Base-by-base conservation (phyloP, 2,329 filamentous ascomycete genomes). In the Phyllosticta citrichinensis region DNA sequence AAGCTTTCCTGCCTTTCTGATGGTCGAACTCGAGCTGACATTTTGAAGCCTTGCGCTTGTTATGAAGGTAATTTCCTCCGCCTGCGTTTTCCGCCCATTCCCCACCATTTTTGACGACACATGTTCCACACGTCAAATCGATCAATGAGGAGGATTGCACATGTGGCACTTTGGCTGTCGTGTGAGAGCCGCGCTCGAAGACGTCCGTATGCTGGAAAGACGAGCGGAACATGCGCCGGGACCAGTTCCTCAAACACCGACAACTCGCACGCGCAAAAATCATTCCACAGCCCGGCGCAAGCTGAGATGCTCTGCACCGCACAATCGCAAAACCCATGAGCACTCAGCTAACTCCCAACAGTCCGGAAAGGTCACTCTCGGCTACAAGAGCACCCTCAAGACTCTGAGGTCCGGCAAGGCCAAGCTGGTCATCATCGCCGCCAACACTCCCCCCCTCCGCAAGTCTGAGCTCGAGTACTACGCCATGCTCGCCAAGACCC, bases 361-460 rank as follows among this genome's bases (percentile, higher is more conserved):
- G 57, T 78, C 75, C 70, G 72, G 70, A 68, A 76, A 75, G 84
- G 91, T 96, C 82, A 91, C 85, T 67, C 84, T 96, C 68, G 91
- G 91, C 73, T 93, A 93, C 85, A 92, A 93, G 81, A 89, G 86
- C 66, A 93, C 84, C 75, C 83, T 94, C 75, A 96, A 97, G 88
- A 70, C 66, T 70, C 88, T 97, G 71, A 89, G 93, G 74, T 88
- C 87, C 70, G 92, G 93, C 80, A 97, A 97, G 87, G 94, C 94
- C 79, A 97, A 97, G 89, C 87, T 97, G 69, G 90, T 97, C 78
- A 91, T 96, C 81, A 95, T 96, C 76, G 76, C 87, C 70, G 91
- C 89, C 81, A 97, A 99, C 85, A 96, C 92, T 70, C 92, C 93
- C 75, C 94, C 94, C 79, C 89, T 99, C 73, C 87, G 93, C 79